Percentiles rank a stretch among this genome's conserved stretches.
These are phyloP conservation scores for Creolimax fragrantissima DNA, from an alignment of 78 protist species.

Conservation along the genomic window DNA sequence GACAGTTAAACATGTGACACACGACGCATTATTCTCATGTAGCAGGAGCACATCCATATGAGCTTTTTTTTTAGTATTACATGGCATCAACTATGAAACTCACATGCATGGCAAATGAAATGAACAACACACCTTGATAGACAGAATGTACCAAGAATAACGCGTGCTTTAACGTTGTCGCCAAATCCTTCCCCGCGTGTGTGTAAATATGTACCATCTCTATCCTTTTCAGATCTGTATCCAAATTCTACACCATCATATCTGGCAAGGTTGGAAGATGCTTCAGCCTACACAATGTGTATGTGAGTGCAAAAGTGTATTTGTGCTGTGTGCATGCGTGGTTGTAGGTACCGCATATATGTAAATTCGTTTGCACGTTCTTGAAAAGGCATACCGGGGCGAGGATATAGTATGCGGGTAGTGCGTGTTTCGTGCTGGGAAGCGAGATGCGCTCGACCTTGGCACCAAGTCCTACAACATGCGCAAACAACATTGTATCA, in stretches of 20 bases:
- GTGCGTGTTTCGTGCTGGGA: constrained; percentile 24
- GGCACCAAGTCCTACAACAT: background rate
- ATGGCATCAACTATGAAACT: no score
- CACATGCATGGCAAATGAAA: no score
- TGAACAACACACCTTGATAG: constrained; percentile 40
- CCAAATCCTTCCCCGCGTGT: constrained; percentile 46
- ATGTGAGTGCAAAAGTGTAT: no score
- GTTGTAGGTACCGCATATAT: no score
- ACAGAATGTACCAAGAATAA: constrained; percentile 51
- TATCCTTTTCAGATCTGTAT: background rate
- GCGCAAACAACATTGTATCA: no score
- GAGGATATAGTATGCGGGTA: constrained; percentile 58
- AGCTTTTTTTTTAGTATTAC: no score
- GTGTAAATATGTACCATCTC: constrained; percentile 28
- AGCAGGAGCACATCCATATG: no score
- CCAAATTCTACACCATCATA: constrained; percentile 67
- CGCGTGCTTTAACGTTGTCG: constrained; percentile 44
- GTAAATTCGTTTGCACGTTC: no score
- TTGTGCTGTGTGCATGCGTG: no score
- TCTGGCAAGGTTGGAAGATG: constrained; percentile 65
- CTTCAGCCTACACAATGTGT: no score
- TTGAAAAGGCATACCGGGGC: constrained; percentile 36
- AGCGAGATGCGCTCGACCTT: background rate
- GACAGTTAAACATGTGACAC: no score
- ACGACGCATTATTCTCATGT: no score